Conservation (phyloP, 192 early-diverging fungal species). For the Entrophospora sp. region DNA sequence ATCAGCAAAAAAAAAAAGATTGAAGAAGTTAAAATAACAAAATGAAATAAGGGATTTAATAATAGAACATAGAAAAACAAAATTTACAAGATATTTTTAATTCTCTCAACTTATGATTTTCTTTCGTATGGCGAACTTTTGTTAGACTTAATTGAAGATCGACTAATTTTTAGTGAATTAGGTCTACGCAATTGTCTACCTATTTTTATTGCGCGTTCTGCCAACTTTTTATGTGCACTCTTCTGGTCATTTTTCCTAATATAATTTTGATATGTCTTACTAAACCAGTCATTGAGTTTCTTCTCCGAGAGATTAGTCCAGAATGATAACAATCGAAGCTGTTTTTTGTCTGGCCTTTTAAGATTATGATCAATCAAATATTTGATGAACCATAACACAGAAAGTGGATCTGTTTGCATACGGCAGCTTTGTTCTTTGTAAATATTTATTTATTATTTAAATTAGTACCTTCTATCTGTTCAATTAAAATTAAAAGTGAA, state of each 20-base stretch:
- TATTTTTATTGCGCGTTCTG: neutral
- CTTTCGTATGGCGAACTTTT: too few relatives aligned
- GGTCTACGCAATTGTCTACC: conserved; percentile 3
- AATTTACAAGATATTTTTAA: too few relatives aligned
- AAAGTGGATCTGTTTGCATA: neutral
- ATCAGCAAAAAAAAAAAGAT: too few relatives aligned
- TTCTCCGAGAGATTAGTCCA: conserved; percentile 7
- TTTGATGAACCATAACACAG: conserved; percentile 15
- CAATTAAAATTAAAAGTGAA: too few relatives aligned
- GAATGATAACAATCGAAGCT: neutral
- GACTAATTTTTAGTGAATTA: neutral
- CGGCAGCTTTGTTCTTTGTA: too few relatives aligned
- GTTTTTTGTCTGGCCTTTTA: conserved; percentile 1
- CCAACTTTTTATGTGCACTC: neutral
- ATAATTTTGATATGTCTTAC: conserved; percentile 4
- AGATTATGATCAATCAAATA: conserved; percentile 12
- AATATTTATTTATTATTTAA: too few relatives aligned
- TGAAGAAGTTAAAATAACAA: too few relatives aligned
- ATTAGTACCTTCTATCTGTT: too few relatives aligned
- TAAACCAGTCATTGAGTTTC: conserved; percentile 16
- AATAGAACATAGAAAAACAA: too few relatives aligned
- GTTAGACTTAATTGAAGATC: neutral
- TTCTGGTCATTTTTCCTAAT: neutral
- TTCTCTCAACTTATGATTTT: too few relatives aligned
- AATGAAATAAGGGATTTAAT: too few relatives aligned